Conservation (phyloP, 202 grass and related monocot genomes). For the Hordeum pubiflorum region DNA sequence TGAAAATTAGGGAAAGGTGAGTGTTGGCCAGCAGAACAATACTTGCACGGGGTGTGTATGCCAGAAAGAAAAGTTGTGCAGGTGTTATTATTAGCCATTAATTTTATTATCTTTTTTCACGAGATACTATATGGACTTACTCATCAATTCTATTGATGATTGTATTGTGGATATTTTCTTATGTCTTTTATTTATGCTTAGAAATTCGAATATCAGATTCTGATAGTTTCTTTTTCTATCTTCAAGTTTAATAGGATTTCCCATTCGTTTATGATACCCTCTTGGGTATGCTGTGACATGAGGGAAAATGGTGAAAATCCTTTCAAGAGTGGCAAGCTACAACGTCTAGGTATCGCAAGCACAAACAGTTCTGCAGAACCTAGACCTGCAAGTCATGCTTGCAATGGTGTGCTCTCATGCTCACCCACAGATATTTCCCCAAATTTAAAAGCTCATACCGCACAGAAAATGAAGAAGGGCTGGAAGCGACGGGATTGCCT, state of each 20-base stretch:
- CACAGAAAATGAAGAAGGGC: conserved; percentile 57
- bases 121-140: background rate
- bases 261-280: conserved; percentile 59
- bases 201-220: background rate
- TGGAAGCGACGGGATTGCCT: conserved; percentile 68
- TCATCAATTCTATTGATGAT: background rate
- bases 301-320: conserved; percentile 55
- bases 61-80: background rate
- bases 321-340: conserved; percentile 36
- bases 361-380: conserved; percentile 19
- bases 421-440: conserved; percentile 35
- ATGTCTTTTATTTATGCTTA: background rate
- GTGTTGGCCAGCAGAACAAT: background rate
- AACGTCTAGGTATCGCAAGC: conserved; percentile 16
- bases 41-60: background rate
- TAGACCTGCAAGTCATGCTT: background rate
- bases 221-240: conserved; percentile 29
- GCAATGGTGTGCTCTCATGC: conserved; percentile 19
- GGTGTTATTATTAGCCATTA: background rate
- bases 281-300: conserved; percentile 84
- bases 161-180: background rate
- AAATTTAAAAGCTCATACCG: conserved; percentile 52
- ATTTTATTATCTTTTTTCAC: background rate
- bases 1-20: background rate
- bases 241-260: conserved; percentile 81